These are phyloP conservation scores for Mycena capillaripes DNA, from an alignment of 768 basidiomycete species.

Conservation along the genomic window DNA sequence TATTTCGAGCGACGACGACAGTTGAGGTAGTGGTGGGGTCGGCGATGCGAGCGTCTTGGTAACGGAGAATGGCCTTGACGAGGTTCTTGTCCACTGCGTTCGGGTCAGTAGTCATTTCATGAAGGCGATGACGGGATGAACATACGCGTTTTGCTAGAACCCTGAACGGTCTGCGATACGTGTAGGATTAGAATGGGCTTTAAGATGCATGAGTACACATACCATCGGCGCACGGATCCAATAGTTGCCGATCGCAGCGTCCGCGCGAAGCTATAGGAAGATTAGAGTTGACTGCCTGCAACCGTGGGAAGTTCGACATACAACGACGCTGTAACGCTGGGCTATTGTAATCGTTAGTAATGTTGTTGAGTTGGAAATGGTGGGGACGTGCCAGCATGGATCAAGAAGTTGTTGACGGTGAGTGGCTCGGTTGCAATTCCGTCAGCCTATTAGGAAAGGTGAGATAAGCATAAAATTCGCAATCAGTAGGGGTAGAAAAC, in stretches of 20 bases:
- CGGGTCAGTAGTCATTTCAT: no score
- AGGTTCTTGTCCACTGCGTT: slow-evolving; percentile 44
- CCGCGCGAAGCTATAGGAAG: slow-evolving; percentile 39
- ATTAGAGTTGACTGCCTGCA: neutral
- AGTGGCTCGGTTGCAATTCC: no score
- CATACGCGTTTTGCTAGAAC: neutral
- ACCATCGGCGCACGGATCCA: slow-evolving; percentile 56
- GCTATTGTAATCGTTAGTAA: slow-evolving; percentile 31
- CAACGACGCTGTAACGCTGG: slow-evolving; percentile 28
- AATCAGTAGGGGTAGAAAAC: no score
- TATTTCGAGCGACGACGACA: neutral
- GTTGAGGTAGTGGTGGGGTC: slow-evolving; percentile 49
- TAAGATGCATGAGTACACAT: slow-evolving; percentile 1
- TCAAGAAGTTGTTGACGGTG: slow-evolving; percentile 48
- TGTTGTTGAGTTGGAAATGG: slow-evolving; percentile 23
- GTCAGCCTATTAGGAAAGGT: no score
- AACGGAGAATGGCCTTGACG: slow-evolving; percentile 53
- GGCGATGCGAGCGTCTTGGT: slow-evolving; percentile 51
- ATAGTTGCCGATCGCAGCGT: slow-evolving; percentile 53
- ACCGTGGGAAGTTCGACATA: neutral
- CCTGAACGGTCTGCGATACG: slow-evolving; percentile 3
- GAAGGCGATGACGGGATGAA: neutral
- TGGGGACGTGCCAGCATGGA: slow-evolving; percentile 46
- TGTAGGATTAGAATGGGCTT: no score
- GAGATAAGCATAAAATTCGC: no score